Evolutionary conservation across 2,329 filamentous ascomycete species (phyloP).

Genomic region (Beauveria scarabaeidicola): DNA sequence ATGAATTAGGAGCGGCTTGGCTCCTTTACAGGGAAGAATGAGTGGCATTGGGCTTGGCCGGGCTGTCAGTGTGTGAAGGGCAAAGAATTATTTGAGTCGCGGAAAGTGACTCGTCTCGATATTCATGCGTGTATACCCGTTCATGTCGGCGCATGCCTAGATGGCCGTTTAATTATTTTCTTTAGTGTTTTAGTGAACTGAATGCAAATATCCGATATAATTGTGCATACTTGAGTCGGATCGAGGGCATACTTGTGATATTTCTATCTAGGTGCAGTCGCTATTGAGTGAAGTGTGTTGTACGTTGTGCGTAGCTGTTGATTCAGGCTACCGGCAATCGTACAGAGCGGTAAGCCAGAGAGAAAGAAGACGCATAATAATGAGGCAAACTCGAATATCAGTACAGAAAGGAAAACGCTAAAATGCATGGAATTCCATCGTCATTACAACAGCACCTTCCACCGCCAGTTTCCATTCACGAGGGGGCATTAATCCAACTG

Average conservation of each 20-base stretch:
- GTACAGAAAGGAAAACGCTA: neutral
- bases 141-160: constrained; percentile 10
- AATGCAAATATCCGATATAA: constrained; percentile 53
- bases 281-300: neutral
- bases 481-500: neutral
- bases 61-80: constrained; percentile 2
- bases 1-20: neutral
- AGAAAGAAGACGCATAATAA: neutral
- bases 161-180: constrained; percentile 29
- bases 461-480: neutral
- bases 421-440: neutral
- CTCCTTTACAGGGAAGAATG: neutral
- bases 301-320: neutral
- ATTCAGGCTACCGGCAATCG: neutral
- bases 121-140: constrained; percentile 3
- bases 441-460: neutral
- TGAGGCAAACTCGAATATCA: neutral
- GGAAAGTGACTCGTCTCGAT: neutral
- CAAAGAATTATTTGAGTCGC: neutral
- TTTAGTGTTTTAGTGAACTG: constrained; percentile 50
- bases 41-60: constrained; percentile 6
- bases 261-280: neutral
- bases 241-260: neutral
- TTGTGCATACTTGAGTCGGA: constrained; percentile 12
- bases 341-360: neutral